Evolutionary conservation across 2,329 filamentous ascomycete genomes (phyloP).

Genomic region (Salinomyces thailandicus): DNA sequence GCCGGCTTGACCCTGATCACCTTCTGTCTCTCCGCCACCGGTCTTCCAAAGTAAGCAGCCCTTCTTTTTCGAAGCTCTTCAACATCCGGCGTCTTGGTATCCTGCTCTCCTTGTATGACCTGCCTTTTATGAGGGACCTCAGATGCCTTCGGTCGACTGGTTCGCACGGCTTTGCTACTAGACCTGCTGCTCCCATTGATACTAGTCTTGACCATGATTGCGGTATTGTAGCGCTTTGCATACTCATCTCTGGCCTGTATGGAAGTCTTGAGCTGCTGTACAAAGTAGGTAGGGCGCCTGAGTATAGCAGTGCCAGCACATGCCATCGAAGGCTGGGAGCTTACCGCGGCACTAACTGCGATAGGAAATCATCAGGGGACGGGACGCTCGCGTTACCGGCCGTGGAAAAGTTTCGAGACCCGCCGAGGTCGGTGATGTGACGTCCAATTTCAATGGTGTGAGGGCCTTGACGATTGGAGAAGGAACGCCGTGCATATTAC

Average conservation of each 20-base stretch:
- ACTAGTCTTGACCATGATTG: no score
- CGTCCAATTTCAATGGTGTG: background rate
- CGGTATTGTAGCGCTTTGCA: no score
- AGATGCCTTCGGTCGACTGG: background rate
- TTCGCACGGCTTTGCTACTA: background rate
- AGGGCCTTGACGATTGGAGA: no score
- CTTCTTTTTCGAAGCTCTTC: slow-evolving; percentile 30
- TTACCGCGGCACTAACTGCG: background rate
- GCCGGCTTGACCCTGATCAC: slow-evolving; percentile 4
- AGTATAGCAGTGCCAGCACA: no score
- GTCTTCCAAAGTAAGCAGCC: slow-evolving; percentile 27
- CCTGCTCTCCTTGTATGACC: slow-evolving; percentile 7
- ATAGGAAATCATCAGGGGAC: background rate
- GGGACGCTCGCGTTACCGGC: background rate
- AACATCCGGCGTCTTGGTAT: slow-evolving; percentile 26
- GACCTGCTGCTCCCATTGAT: no score
- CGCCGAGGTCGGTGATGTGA: slow-evolving; percentile 2
- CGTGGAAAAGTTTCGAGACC: background rate
- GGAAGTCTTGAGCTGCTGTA: no score
- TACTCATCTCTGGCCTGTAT: no score
- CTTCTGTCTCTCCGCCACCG: slow-evolving; percentile 12
- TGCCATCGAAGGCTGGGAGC: background rate
- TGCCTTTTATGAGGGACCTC: slow-evolving; percentile 1
- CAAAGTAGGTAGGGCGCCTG: no score
- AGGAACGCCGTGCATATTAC: no score